Conservation (phyloP, 148 eudicot species). For the Rhododendron kiyosumense region DNA sequence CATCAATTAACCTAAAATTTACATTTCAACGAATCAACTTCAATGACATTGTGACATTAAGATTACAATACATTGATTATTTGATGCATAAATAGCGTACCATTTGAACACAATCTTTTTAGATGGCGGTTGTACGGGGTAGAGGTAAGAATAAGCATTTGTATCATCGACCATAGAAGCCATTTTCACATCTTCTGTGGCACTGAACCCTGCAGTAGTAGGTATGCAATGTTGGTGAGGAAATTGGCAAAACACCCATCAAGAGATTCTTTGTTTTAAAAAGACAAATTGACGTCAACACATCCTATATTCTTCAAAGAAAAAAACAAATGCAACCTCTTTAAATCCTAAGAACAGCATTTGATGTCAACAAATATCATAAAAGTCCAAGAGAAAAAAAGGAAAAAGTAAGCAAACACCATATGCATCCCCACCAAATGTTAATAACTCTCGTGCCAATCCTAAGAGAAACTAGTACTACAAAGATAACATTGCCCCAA, state of each 20-base stretch:
- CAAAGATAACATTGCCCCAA: not conserved
- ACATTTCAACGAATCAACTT: not conserved
- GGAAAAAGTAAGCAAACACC: not conserved
- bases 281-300: not conserved
- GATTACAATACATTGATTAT: not conserved
- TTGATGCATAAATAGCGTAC: conserved; percentile 25
- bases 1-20: conserved; percentile 1
- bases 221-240: conserved; percentile 1
- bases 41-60: not conserved
- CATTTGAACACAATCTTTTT: conserved; percentile 64
- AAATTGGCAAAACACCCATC: not conserved
- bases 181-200: conserved; percentile 66
- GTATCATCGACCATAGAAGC: conserved; percentile 52
- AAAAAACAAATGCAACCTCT: not conserved
- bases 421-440: not conserved
- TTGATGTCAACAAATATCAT: not conserved
- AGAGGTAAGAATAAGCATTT: conserved; percentile 70
- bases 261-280: not conserved
- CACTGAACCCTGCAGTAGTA: conserved; percentile 42
- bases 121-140: conserved; percentile 60
- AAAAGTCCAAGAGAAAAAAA: not conserved
- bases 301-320: not conserved
- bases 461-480: not conserved
- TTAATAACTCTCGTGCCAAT: not conserved
- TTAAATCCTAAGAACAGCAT: not conserved